Evolutionary conservation across 2,329 filamentous ascomycete genomes (phyloP), one percentile per base, ranked within the genome.

Genomic region (Trichoderma atrobrunneum): DNA sequence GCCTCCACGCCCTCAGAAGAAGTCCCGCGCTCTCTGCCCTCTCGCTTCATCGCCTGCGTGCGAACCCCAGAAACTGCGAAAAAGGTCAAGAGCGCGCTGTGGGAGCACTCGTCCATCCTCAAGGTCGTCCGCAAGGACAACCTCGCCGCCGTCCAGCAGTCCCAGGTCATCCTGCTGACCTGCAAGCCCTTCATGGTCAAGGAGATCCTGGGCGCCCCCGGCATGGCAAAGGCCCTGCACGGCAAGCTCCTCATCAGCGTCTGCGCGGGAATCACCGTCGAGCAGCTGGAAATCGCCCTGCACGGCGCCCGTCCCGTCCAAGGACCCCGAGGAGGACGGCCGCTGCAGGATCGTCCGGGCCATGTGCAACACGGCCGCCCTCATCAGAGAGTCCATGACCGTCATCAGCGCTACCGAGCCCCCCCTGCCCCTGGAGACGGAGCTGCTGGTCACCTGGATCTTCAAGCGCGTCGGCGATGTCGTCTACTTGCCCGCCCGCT

Each of bases 161-260:
- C 92, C 56, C 91, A 96, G 79, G 87, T 96, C 51, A 82, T 97
- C 59, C 85, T 97, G 28, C 87, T 97, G 1, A 89, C 90, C 34
- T 97, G 93, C 86, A 96, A 97, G 82, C 92, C 94, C 1, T 88
- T 92, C 78, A 91, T 91, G 84, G 89, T 93, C 73, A 85, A 87
- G 72, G 88, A 89, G 16, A 87, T 97, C 59, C 86, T 97, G 1
- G 84, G 85, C 70, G 88, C 88, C 72, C 82, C 88, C 3, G 92
- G 91, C 61, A 92, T 97, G 84, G 84, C 85, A 65, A 87, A 91
- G 74, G 94, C 93, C 1, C 86, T 97, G 16, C 84, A 88, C 73
- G 93, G 92, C 57, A 97, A 97, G 81, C 86, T 97, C 6, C 85
- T 97, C 51, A 91, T 97, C 80, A 93, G 89, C 77, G 94, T 97